Base-by-base conservation (phyloP, 345 rosid genomes). In the Murraya paniculata region DNA sequence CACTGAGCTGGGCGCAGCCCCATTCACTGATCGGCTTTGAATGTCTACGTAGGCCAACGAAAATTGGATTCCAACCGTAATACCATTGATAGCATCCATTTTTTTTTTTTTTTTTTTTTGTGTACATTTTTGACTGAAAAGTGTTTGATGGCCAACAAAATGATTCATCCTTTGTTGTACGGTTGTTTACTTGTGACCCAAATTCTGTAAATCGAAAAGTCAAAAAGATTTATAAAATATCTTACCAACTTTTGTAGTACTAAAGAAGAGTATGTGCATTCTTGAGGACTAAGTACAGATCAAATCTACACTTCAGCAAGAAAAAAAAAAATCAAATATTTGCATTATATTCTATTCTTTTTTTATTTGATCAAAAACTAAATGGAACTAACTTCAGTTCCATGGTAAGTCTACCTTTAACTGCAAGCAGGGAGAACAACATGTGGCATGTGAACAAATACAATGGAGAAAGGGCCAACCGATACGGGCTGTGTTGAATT, bases 381-480 rank as follows among this genome's bases (percentile, higher is more conserved):
- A 78, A 65, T 73, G 75, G 77, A 86, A 67, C 79, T 69, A 48
- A n/a, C 27, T 73, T 70, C 16, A 74, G 81, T 80, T 78, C 79
- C 81, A 82, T 71, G 76, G 80, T 66, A 77, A 59, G 64, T 64
- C 83, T 48, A 39, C 60, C 81, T 19, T 64, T 85, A 81, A 38
- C 68, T 72, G 81, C 94, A 89, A 77, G 98, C 93, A 41, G 91
- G 92, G 68, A 89, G 82, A 74, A 71, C 58, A 75, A 80, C 59
- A 50, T 64, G 71, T 3, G 88, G 91, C 84, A 91, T 80, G 76
- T 91, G 94, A 74, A 79, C 90, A 84, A 91, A 96, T 65, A 86
- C 95, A 70, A 92, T 83, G 28, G 99, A 91, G 67, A 72, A 82
- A 59, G 95, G 99, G 69, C 85, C 89, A 59, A 92, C 89, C 10